Conservation (phyloP, 352 stramenopile genomes). For the Phytophthora syringae region DNA sequence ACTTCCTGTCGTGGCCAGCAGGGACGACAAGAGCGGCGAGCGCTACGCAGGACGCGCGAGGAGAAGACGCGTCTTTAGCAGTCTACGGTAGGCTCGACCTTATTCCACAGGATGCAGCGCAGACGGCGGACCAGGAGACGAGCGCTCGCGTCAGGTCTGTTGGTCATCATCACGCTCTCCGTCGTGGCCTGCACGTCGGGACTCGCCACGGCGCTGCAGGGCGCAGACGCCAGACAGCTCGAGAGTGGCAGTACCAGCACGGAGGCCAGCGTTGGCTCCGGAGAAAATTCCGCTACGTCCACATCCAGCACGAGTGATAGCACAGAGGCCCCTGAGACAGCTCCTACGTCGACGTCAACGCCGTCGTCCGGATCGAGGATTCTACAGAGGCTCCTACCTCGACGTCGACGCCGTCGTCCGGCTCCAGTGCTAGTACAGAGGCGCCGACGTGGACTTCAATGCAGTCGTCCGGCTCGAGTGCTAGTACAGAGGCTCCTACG, state of each 20-base stretch:
- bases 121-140: slow-evolving; percentile 25
- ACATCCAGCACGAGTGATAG: no score
- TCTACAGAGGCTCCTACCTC: slow-evolving; percentile 17
- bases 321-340: slow-evolving; percentile 11
- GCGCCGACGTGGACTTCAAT: no score
- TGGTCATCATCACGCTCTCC: slow-evolving; percentile 11
- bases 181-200: slow-evolving; percentile 14
- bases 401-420: background rate
- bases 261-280: background rate
- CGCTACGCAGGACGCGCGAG: background rate
- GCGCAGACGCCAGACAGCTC: slow-evolving; percentile 10
- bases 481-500: no score
- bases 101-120: slow-evolving; percentile 30
- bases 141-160: slow-evolving; percentile 12
- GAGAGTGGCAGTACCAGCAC: slow-evolving; percentile 3
- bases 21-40: background rate
- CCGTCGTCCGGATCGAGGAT: no score
- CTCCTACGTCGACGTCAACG: no score
- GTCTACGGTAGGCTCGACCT: slow-evolving; percentile 21
- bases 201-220: slow-evolving; percentile 6
- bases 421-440: background rate
- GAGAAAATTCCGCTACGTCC: background rate
- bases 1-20: slow-evolving; percentile 12
- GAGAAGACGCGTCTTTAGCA: slow-evolving; percentile 14
- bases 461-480: no score